Evolutionary conservation across 176 grass and related monocot species (phyloP), one percentile per base, ranked within the genome.

Genomic region (Oryza glaberrima): DNA sequence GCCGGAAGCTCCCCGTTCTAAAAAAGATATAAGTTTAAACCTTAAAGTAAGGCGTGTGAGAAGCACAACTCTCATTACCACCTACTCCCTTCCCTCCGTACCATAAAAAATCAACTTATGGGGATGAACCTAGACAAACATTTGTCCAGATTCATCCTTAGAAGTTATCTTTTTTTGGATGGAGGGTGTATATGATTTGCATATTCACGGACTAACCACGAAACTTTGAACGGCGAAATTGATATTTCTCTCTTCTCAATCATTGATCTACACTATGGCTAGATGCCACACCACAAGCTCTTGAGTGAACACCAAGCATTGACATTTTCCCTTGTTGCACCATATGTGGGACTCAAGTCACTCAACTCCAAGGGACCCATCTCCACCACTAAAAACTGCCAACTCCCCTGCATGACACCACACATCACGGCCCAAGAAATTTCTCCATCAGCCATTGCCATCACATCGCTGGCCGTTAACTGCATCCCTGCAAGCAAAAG

Each of bases 391-490:
- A 3, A 70, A 70, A 46, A 5, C 25, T 26, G 56, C 81, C 13
- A 10, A 20, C 30, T 32, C 3, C 11, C 46, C 15, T 3, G 26
- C 47, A 54, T 32, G 8, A 13, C 28, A 25, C 67, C 38, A 64
- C 38, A 48, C 46, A 19, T 22, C 20, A 73, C 68, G 78, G 1
- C 71, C n/a, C 60, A 11, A 69, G 30, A 32, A 68, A 49, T 66
- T 34, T 71, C 23, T 20, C 23, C 79, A 22, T 67, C 45, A 7
- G 7, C 58, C 54, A 67, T 36, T 44, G 15, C 32, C 46, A 47
- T 90, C 88, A 44, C 84, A 41, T 86, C 84, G 14, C 17, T 9
- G 75, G 80, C 80, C 84, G 88, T 83, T 87, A 75, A 46, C 75
- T 22, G 82, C 77, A 52, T 28, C 54, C 22, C 58, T 23, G 19